phyloP scores from a whole-genome alignment of 2,329 filamentous ascomycete genomes.

The Claviceps sp. region DNA sequence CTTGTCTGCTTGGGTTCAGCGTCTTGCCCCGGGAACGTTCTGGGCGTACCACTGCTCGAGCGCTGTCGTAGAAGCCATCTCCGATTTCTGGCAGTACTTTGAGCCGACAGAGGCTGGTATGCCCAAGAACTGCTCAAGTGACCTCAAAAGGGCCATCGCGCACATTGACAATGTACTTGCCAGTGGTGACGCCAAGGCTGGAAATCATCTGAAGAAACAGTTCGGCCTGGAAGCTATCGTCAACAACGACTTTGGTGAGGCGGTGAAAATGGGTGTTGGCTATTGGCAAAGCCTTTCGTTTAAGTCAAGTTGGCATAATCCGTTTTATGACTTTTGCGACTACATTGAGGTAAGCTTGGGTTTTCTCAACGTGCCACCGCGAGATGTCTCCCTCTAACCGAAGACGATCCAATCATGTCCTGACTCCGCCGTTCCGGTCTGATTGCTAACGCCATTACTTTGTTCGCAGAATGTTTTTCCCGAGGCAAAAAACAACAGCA shows the following conservation, averaged over 20 bases:
- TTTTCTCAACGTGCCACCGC: too few relatives aligned
- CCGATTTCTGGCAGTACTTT: slow-evolving; percentile 52
- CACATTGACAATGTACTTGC: slow-evolving; percentile 35
- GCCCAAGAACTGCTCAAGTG: slow-evolving; percentile 45
- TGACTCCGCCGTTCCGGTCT: too few relatives aligned
- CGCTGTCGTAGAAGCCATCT: slow-evolving; percentile 61
- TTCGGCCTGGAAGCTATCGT: slow-evolving; percentile 28
- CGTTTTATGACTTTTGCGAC: slow-evolving; percentile 24
- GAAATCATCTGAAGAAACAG: slow-evolving; percentile 27
- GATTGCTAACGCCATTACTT: not conserved
- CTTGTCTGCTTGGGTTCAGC: slow-evolving; percentile 59
- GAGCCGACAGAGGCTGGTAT: slow-evolving; percentile 30
- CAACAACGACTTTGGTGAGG: slow-evolving; percentile 35
- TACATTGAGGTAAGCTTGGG: slow-evolving; percentile 11
- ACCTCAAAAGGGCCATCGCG: slow-evolving; percentile 40
- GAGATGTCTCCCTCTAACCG: not conserved
- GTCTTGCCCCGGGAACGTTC: slow-evolving; percentile 60
- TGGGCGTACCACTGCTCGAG: slow-evolving; percentile 66
- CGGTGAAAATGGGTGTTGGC: slow-evolving; percentile 11
- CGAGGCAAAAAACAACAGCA: not conserved
- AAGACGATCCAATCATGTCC: slow-evolving; percentile 16
- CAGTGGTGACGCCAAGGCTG: slow-evolving; percentile 16
- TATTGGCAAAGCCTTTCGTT: slow-evolving; percentile 22
- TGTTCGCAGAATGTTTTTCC: slow-evolving; percentile 25
- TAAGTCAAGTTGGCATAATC: slow-evolving; percentile 17